Base-by-base conservation (phyloP, 202 grass and related monocot genomes). In the Alloteropsis angusta region DNA sequence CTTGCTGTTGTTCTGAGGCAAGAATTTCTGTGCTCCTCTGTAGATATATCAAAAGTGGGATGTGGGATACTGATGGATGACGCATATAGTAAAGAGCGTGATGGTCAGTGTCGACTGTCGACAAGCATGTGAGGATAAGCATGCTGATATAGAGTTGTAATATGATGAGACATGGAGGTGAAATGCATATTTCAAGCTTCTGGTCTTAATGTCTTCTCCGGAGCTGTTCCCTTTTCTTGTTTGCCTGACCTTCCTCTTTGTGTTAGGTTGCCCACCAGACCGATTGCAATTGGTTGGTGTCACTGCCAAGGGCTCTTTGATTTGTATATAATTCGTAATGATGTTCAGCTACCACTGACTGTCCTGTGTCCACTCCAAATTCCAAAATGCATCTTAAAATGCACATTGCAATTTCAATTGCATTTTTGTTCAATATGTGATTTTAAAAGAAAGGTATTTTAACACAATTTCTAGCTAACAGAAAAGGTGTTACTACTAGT, bases 1-100 rank as follows among this genome's bases (percentile, higher is more conserved):
- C 80, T 78, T 96, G 82, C 82, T 96, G 78, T 71, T 96, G 87
- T 96, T 96, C 81, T 92, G 77, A 91, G 67, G 42, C 67, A 32
- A 53, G 26, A 44, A 22, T 30, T 13, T 8, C 17, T 79, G 36
- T 52, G 62, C 75, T 15, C 56, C 22, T 79, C 35, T 86, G 83
- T 89, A 85, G 4, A 89, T 85, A 85, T 52, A 32, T 39, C 36
- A 25, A 37, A 85, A 78, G 14, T 60, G 60, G 48, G 71, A 11
- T 6, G 65, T 5, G 11, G 67, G 28, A 65, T 64, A 76, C 58
- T 77, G 22, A 71, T 48, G 57, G 37, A 18, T 26, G 71, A 44
- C 19, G 65, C 50, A 52, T 79, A 78, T 75, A 82, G 67, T 34
- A 71, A 82, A 78, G 35, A 59, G 52, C 74, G 54, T 61, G 47